Percentiles rank a stretch among this genome's conserved stretches.
These are phyloP conservation scores for Kalmusia sp. DNA, from an alignment of 2,329 filamentous ascomycete genomes.

Conservation along the genomic window DNA sequence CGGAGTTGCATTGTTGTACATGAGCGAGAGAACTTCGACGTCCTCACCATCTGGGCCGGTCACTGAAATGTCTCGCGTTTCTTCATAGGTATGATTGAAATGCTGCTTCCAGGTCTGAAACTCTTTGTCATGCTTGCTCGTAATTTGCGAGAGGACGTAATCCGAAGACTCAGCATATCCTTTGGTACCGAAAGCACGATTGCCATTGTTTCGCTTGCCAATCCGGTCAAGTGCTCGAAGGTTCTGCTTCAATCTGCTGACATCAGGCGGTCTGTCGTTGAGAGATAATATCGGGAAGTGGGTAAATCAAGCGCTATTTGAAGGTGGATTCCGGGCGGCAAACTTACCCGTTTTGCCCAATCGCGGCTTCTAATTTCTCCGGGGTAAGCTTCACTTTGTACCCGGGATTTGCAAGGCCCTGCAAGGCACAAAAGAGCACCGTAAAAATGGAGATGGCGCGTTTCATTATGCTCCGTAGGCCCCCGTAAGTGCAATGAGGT, in stretches of 20 bases:
- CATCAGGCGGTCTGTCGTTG: neutral
- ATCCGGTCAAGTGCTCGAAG: constrained; percentile 5
- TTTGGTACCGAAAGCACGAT: constrained; percentile 5
- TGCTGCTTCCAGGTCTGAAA: constrained; percentile 3
- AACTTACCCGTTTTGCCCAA: constrained; percentile 4
- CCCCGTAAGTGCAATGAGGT: neutral
- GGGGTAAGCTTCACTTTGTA: neutral
- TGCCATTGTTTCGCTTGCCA: constrained; percentile 6
- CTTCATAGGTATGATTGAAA: constrained; percentile 9
- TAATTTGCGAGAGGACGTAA: constrained; percentile 5
- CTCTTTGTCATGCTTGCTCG: neutral
- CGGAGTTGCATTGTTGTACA: constrained; percentile 5
- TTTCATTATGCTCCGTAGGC: neutral
- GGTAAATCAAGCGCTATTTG: neutral
- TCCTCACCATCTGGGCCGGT: constrained; percentile 4
- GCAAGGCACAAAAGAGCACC: neutral
- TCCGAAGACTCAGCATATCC: constrained; percentile 3
- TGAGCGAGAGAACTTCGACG: constrained; percentile 1
- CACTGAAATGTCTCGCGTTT: constrained; percentile 5
- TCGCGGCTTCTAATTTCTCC: neutral
- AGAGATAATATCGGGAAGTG: neutral
- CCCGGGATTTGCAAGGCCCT: neutral
- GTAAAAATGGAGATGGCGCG: neutral
- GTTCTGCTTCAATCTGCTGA: constrained; percentile 2
- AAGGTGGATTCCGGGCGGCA: no score